These are phyloP conservation scores for Fraxinus quadrangulata DNA, from an alignment of 257 asterid genomes.

Conservation along the genomic window DNA sequence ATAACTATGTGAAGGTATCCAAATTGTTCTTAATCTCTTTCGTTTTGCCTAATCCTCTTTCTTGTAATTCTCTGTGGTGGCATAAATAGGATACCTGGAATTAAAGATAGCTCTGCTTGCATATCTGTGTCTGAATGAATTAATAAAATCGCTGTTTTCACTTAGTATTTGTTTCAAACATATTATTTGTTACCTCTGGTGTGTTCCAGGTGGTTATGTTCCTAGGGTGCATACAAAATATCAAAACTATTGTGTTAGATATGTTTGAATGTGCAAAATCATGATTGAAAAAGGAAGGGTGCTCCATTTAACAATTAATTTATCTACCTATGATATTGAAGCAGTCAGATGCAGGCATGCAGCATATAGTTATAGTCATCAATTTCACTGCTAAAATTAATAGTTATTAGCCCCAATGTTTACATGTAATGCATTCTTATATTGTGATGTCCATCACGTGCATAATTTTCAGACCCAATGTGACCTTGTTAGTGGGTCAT, in stretches of 20 bases:
- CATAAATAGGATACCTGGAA: not conserved
- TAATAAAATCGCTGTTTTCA: not conserved
- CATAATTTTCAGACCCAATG: no score
- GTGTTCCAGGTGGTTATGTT: not conserved
- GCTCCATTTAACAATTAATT: no score
- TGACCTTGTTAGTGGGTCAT: no score
- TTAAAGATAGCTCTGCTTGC: not conserved
- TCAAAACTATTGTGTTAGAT: not conserved
- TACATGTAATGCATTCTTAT: not conserved
- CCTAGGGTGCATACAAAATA: not conserved
- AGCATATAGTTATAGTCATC: not conserved
- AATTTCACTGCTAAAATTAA: not conserved
- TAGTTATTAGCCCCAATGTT: not conserved
- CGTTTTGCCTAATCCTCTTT: not conserved
- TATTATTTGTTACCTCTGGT: not conserved
- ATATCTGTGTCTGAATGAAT: not conserved
- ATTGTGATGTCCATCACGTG: not conserved
- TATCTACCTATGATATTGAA: not conserved
- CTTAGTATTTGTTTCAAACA: not conserved
- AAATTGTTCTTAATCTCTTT: not conserved
- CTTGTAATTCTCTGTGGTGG: not conserved
- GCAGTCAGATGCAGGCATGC: not conserved
- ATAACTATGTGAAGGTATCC: constrained; percentile 59
- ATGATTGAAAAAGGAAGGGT: no score
- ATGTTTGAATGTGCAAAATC: not conserved